Conservation (phyloP, 1,284 basidiomycete genomes). For the Malassezia globosa region DNA sequence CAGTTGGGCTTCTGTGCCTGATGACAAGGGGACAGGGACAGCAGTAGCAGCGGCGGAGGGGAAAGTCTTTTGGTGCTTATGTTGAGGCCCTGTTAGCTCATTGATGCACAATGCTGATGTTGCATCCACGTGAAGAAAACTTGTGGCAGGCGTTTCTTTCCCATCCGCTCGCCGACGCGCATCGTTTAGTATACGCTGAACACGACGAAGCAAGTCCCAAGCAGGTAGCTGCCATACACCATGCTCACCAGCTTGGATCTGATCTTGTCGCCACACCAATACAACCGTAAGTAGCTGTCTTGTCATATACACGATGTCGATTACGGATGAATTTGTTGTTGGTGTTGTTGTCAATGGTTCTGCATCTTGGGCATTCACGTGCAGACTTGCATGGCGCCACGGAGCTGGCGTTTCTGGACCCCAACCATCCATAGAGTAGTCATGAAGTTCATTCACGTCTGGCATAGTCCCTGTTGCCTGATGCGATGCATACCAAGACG, state of each 20-base stretch:
- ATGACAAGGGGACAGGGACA: background rate
- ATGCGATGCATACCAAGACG: background rate
- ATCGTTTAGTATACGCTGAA: slow-evolving; percentile 11
- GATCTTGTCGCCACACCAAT: slow-evolving; percentile 1
- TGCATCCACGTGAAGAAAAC: slow-evolving; percentile 8
- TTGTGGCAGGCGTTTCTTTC: background rate
- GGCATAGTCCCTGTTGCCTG: background rate
- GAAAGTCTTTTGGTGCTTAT: no score
- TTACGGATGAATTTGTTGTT: background rate
- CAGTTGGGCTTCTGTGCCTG: slow-evolving; percentile 11
- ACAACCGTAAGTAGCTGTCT: slow-evolving; percentile 13
- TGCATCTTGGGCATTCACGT: background rate
- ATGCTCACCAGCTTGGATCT: background rate
- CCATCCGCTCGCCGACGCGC: background rate
- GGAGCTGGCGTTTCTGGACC: slow-evolving; percentile 10
- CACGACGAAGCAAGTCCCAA: slow-evolving; percentile 13
- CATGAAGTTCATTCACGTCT: slow-evolving; percentile 4
- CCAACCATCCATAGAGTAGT: slow-evolving; percentile 13
- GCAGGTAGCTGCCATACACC: background rate
- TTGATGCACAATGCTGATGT: background rate
- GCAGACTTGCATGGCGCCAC: slow-evolving; percentile 1
- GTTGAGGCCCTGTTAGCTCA: background rate
- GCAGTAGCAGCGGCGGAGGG: no score
- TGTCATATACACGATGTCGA: slow-evolving; percentile 6
- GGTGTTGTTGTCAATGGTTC: background rate